These are phyloP conservation scores for Candida glaebosa DNA, from an alignment of 805 yeast genomes.

Conservation along the genomic window DNA sequence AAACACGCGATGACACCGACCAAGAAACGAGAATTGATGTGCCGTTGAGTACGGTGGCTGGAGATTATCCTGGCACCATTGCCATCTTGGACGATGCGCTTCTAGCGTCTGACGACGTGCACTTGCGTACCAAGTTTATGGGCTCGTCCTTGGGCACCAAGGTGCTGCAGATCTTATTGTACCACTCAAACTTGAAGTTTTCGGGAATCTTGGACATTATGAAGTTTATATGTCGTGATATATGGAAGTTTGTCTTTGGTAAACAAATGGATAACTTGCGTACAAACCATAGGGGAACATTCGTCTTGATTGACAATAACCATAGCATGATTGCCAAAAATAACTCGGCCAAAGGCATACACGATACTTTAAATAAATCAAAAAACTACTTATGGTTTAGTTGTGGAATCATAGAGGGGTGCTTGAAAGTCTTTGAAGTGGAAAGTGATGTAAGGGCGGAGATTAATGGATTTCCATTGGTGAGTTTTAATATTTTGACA, in stretches of 20 bases:
- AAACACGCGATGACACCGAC: constrained; percentile 15
- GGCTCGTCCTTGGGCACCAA: constrained; percentile 71
- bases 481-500: constrained; percentile 72
- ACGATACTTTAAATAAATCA: constrained; percentile 44
- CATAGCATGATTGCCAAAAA: constrained; percentile 54
- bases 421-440: constrained; percentile 64
- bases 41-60: constrained; percentile 24
- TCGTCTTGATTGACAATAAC: constrained; percentile 68
- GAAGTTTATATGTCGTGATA: constrained; percentile 90
- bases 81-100: constrained; percentile 33
- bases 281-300: constrained; percentile 87
- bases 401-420: constrained; percentile 73
- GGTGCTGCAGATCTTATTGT: constrained; percentile 47
- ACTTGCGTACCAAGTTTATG: constrained; percentile 58
- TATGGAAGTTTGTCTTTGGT: constrained; percentile 76
- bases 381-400: constrained; percentile 64
- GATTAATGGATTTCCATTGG: constrained; percentile 56
- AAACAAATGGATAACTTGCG: constrained; percentile 90
- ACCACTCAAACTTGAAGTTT: constrained; percentile 22
- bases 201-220: constrained; percentile 71
- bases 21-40: constrained; percentile 23
- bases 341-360: constrained; percentile 40
- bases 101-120: constrained; percentile 46
- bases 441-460: constrained; percentile 66
- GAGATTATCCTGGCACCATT: constrained; percentile 42